Evolutionary conservation across 306 rosid species (phyloP).

Genomic region (Trichosanthes cucumerina): DNA sequence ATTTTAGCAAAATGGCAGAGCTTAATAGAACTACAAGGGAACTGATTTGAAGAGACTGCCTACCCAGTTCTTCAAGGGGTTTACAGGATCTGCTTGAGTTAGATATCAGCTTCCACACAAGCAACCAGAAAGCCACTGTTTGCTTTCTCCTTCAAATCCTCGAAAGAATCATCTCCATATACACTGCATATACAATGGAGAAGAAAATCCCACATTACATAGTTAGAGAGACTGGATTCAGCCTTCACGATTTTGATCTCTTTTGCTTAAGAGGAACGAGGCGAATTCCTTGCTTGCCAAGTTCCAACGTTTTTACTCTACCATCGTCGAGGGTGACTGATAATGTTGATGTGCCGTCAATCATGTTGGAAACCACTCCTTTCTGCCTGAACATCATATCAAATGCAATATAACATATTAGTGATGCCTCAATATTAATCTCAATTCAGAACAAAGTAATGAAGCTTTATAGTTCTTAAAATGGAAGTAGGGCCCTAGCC

Average conservation of each 20-base stretch:
- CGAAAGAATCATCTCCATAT: slow-evolving; percentile 10
- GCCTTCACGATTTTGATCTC: slow-evolving; percentile 52
- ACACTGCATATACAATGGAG: slow-evolving; percentile 4
- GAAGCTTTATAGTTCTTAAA: background rate
- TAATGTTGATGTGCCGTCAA: slow-evolving; percentile 56
- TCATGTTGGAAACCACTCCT: slow-evolving; percentile 58
- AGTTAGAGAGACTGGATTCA: background rate
- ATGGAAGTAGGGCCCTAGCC: background rate
- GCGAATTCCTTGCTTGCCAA: slow-evolving; percentile 78
- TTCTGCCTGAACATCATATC: slow-evolving; percentile 52
- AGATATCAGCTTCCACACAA: slow-evolving; percentile 2
- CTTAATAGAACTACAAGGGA: slow-evolving; percentile 1
- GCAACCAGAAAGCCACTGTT: slow-evolving; percentile 7
- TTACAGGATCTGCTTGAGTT: slow-evolving; percentile 1
- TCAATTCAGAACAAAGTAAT: background rate
- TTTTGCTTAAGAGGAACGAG: slow-evolving; percentile 74
- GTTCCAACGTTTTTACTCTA: slow-evolving; percentile 50
- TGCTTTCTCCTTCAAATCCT: background rate
- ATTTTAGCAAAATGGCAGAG: slow-evolving; percentile 4
- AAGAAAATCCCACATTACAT: background rate
- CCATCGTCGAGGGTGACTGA: slow-evolving; percentile 75
- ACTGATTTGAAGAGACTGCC: background rate
- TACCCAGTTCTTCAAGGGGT: slow-evolving; percentile 1
- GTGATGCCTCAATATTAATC: background rate
- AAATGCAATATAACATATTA: background rate